Evolutionary conservation across 2,329 filamentous ascomycete species (phyloP).

Genomic region (Diaporthe vaccinii): DNA sequence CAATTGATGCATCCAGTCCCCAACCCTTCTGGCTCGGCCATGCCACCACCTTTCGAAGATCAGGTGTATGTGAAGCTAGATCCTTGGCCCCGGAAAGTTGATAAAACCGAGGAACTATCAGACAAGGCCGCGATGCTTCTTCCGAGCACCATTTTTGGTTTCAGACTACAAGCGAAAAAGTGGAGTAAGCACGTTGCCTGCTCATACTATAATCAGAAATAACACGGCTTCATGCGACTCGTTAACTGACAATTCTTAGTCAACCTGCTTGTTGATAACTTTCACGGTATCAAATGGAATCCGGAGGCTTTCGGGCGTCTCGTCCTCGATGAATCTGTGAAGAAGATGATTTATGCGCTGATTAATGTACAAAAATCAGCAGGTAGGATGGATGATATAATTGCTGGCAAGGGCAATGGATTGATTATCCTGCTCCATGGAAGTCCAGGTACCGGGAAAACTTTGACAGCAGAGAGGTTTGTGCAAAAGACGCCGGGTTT

Average conservation of each 20-base stretch:
- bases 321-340: constrained; percentile 44
- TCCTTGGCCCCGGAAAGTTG: neutral
- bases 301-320: constrained; percentile 43
- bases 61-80: neutral
- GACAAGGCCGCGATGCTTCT: neutral
- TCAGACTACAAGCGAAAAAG: neutral
- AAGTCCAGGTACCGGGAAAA: constrained; percentile 53
- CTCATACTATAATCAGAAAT: fast-evolving
- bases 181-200: neutral
- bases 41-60: neutral
- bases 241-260: neutral
- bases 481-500: fast-evolving
- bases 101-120: neutral
- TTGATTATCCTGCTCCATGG: constrained; percentile 53
- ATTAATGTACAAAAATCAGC: constrained; percentile 43
- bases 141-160: neutral
- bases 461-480: constrained; percentile 50
- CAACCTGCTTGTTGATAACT: constrained; percentile 43
- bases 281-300: constrained; percentile 44
- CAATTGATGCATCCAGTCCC: neutral
- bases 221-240: too few species aligned
- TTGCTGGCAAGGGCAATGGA: constrained; percentile 52
- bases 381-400: constrained; percentile 50
- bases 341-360: constrained; percentile 48
- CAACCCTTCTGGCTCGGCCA: neutral